Evolutionary conservation across 164 flowering plant genomes (phyloP).

Genomic region (Stephania yunnanensis): DNA sequence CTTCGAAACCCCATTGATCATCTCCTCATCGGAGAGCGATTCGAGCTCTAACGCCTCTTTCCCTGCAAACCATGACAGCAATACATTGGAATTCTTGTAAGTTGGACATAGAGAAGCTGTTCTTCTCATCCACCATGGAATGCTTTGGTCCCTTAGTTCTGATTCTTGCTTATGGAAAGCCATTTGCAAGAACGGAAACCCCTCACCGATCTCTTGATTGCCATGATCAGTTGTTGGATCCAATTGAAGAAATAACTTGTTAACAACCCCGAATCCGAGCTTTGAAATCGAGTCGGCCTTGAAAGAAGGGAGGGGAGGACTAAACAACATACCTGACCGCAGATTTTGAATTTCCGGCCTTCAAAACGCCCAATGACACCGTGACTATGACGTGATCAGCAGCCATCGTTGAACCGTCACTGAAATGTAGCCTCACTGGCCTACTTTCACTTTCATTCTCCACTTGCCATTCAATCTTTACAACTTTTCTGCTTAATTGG

Average conservation of each 20-base stretch:
- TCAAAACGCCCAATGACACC: constrained; percentile 85
- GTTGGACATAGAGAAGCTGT: constrained; percentile 70
- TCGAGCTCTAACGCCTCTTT: constrained; percentile 85
- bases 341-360: constrained; percentile 44
- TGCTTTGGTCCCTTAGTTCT: constrained; percentile 33
- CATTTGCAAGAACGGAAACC: constrained; percentile 66
- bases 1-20: constrained; percentile 53
- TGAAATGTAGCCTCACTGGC: constrained; percentile 73
- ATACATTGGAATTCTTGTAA: constrained; percentile 51
- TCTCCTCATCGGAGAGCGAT: constrained; percentile 57
- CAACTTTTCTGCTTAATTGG: constrained; percentile 55
- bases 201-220: not conserved
- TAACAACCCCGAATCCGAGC: constrained; percentile 88
- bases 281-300: constrained; percentile 65
- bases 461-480: constrained; percentile 60
- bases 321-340: constrained; percentile 59
- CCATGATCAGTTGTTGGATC: constrained; percentile 18
- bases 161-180: constrained; percentile 51
- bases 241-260: constrained; percentile 73
- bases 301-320: constrained; percentile 67
- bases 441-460: constrained; percentile 15
- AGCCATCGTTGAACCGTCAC: constrained; percentile 50
- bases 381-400: constrained; percentile 95
- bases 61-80: constrained; percentile 92
- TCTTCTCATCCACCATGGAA: constrained; percentile 93